A percentile compares a stretch with the other conserved stretches of the same genome.
Evolutionary conservation across 2,329 filamentous ascomycete genomes (phyloP).

Genomic region (Cladosporium sp.): DNA sequence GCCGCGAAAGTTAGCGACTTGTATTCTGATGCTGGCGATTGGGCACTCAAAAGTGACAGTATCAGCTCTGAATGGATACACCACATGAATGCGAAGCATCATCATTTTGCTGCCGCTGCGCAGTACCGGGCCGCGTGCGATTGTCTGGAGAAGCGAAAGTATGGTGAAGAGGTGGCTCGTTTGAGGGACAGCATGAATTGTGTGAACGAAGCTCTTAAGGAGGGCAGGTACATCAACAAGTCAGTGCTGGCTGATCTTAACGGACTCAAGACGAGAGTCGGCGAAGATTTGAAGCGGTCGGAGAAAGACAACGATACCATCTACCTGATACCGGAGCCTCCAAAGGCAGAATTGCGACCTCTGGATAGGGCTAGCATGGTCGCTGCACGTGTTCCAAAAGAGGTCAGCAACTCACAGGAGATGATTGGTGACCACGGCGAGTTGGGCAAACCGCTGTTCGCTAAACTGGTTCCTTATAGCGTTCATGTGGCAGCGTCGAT

Average conservation of each 20-base stretch:
- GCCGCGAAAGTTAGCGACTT: slow-evolving; percentile 88
- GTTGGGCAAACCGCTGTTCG: slow-evolving; percentile 80
- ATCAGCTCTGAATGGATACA: slow-evolving; percentile 96
- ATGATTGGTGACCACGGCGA: slow-evolving; percentile 71
- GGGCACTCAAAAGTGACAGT: slow-evolving; percentile 80
- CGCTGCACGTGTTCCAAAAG: slow-evolving; percentile 68
- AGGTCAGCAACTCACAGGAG: slow-evolving; percentile 75
- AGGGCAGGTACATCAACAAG: slow-evolving; percentile 77
- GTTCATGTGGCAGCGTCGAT: slow-evolving; percentile 94
- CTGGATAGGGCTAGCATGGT: slow-evolving; percentile 91
- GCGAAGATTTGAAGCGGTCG: slow-evolving; percentile 83
- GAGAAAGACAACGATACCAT: slow-evolving; percentile 97
- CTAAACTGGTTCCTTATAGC: slow-evolving; percentile 88
- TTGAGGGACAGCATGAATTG: slow-evolving; percentile 77
- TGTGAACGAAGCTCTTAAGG: slow-evolving; percentile 80
- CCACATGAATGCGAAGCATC: slow-evolving; percentile 93
- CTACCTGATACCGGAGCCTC: slow-evolving; percentile 78
- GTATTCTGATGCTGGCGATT: slow-evolving; percentile 79
- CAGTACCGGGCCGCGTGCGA: slow-evolving; percentile 90
- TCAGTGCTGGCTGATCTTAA: slow-evolving; percentile 77
- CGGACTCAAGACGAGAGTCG: slow-evolving; percentile 73
- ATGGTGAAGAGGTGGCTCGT: slow-evolving; percentile 90
- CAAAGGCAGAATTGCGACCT: slow-evolving; percentile 80
- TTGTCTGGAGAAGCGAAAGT: slow-evolving; percentile 87
- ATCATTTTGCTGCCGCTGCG: slow-evolving; percentile 93